phyloP scores from a whole-genome alignment of 176 grass and related monocot genomes.

The Hordeum marinum region DNA sequence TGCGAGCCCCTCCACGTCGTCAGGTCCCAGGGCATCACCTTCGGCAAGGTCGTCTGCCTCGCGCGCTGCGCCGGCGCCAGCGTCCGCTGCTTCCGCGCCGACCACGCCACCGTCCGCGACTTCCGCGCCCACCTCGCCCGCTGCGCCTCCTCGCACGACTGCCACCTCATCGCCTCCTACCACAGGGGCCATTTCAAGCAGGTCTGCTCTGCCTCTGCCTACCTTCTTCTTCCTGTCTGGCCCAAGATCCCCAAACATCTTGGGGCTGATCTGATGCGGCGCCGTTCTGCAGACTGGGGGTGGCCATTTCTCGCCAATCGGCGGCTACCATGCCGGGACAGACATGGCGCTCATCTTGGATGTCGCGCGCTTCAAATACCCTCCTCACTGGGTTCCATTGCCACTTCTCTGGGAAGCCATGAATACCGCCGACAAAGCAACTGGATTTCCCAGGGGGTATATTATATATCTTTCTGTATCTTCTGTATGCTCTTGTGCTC shows the following conservation, averaged over 20 bases:
- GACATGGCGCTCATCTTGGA: slow-evolving; percentile 93
- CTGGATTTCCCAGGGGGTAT: slow-evolving; percentile 66
- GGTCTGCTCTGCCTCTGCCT: background rate
- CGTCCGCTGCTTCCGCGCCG: slow-evolving; percentile 55
- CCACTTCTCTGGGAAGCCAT: slow-evolving; percentile 88
- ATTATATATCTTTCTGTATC: background rate
- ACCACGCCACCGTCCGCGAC: slow-evolving; percentile 47
- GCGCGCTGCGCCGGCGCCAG: slow-evolving; percentile 77
- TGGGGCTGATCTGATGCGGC: background rate
- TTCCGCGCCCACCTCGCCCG: slow-evolving; percentile 49
- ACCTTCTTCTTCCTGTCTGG: too few relatives aligned
- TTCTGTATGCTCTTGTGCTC: too few relatives aligned
- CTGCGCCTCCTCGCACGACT: slow-evolving; percentile 58
- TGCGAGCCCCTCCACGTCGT: slow-evolving; percentile 84
- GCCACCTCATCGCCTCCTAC: slow-evolving; percentile 78
- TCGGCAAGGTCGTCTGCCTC: slow-evolving; percentile 83
- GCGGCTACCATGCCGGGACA: slow-evolving; percentile 65
- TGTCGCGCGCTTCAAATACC: slow-evolving; percentile 93
- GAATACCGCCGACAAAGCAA: slow-evolving; percentile 76
- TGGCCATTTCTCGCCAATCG: slow-evolving; percentile 94
- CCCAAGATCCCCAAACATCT: too few relatives aligned
- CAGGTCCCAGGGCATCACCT: slow-evolving; percentile 67
- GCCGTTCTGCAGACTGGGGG: slow-evolving; percentile 55
- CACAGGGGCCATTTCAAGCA: slow-evolving; percentile 36
- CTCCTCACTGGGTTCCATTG: slow-evolving; percentile 87